phyloP scores from a whole-genome alignment of 371 early-diverging fungal genomes.

The Rhizopus arrhizus region DNA sequence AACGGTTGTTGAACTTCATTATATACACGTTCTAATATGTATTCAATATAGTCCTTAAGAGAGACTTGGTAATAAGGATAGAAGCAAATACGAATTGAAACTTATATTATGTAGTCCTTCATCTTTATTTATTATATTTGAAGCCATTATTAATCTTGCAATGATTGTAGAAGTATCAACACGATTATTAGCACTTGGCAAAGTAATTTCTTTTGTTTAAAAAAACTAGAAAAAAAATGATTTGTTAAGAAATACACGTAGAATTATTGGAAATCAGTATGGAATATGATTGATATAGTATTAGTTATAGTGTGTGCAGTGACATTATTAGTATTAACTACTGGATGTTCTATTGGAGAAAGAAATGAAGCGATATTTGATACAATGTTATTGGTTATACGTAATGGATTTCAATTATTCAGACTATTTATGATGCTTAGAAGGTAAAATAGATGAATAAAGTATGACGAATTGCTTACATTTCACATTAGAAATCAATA shows the following conservation, averaged over 20 bases:
- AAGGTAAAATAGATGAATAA: constrained; percentile 52
- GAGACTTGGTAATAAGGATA: constrained; percentile 43
- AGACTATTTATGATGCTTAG: constrained; percentile 71
- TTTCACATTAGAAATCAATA: constrained; percentile 44
- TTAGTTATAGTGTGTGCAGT: constrained; percentile 69
- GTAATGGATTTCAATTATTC: constrained; percentile 72
- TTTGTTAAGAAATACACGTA: constrained; percentile 16
- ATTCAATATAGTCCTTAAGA: constrained; percentile 33
- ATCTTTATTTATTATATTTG: constrained; percentile 59
- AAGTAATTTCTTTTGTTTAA: constrained; percentile 44
- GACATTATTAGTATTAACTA: constrained; percentile 66
- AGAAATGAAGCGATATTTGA: constrained; percentile 71
- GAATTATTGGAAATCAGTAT: constrained; percentile 74
- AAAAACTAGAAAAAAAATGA: neutral
- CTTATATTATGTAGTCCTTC: constrained; percentile 38
- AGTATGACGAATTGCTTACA: neutral
- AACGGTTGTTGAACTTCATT: constrained; percentile 7
- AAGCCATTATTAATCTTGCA: constrained; percentile 70
- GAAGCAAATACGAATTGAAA: neutral
- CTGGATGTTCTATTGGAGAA: constrained; percentile 64
- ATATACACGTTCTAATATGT: too few relatives aligned
- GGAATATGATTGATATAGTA: constrained; percentile 74
- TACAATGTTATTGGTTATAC: constrained; percentile 66
- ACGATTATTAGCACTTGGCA: constrained; percentile 68
- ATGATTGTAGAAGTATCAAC: constrained; percentile 77